Conservation (phyloP, 73 alveolate genomes). For the Tetrahymena borealis region DNA sequence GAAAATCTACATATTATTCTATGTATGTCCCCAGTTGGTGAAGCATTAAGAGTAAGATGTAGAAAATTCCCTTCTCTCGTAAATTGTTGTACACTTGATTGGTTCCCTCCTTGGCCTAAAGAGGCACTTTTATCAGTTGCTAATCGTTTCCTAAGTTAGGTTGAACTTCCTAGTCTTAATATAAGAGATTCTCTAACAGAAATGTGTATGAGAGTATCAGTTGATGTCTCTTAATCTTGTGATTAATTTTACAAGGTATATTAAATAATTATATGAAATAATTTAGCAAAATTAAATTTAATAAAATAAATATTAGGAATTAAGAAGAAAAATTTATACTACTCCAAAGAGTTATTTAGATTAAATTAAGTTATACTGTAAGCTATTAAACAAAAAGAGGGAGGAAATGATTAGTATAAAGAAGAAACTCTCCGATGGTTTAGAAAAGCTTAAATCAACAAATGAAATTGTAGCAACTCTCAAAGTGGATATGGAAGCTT, state of each 20-base stretch:
- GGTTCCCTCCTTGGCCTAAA: slow-evolving; percentile 97
- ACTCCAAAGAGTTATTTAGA: slow-evolving; percentile 82
- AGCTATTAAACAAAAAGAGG: slow-evolving; percentile 34
- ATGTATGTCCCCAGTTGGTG: slow-evolving; percentile 97
- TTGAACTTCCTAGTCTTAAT: slow-evolving; percentile 8
- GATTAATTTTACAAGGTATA: slow-evolving; percentile 11
- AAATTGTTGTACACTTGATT: slow-evolving; percentile 93
- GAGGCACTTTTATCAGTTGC: slow-evolving; percentile 87
- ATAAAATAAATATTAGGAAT: background rate
- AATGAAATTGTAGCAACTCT: slow-evolving; percentile 63
- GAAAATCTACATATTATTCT: slow-evolving; percentile 85
- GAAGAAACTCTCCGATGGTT: slow-evolving; percentile 63
- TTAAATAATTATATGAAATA: background rate
- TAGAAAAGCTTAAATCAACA: slow-evolving; percentile 60
- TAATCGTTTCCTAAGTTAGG: slow-evolving; percentile 33
- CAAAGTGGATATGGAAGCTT: slow-evolving; percentile 55
- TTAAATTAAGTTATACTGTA: slow-evolving; percentile 63
- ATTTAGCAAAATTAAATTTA: background rate
- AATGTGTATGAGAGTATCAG: slow-evolving; percentile 53
- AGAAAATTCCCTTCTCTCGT: slow-evolving; percentile 93
- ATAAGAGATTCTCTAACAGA: slow-evolving; percentile 29
- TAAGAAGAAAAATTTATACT: slow-evolving; percentile 46
- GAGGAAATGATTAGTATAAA: slow-evolving; percentile 43
- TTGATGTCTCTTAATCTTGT: slow-evolving; percentile 13
- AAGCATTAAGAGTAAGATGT: slow-evolving; percentile 83